phyloP scores from a whole-genome alignment of 495 filamentous ascomycete species.

The Penicillium antarcticum region DNA sequence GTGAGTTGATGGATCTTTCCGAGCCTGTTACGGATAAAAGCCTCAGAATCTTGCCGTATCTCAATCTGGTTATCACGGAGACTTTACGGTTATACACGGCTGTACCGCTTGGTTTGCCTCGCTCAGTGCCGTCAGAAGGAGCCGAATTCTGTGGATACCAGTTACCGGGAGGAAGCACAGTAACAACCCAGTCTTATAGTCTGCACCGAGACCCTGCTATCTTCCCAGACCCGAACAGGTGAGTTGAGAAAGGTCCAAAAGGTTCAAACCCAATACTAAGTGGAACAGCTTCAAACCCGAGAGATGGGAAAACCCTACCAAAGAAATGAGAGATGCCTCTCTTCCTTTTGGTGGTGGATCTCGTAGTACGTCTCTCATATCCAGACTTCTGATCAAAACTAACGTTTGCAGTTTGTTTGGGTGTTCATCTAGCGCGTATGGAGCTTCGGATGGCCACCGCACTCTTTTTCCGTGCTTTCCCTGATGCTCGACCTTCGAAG shows the following conservation, averaged over 20 bases:
- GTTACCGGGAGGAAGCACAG: slow-evolving; percentile 28
- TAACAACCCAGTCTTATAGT: slow-evolving; percentile 41
- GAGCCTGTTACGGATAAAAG: slow-evolving; percentile 33
- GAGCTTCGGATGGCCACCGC: slow-evolving; percentile 34
- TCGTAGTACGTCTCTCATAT: slow-evolving; percentile 26
- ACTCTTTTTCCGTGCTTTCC: slow-evolving; percentile 31
- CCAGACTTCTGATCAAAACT: neutral
- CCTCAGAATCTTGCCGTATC: slow-evolving; percentile 36
- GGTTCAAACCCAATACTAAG: neutral
- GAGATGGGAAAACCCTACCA: slow-evolving; percentile 41
- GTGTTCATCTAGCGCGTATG: slow-evolving; percentile 33
- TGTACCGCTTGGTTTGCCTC: slow-evolving; percentile 39
- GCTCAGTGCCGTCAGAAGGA: slow-evolving; percentile 32
- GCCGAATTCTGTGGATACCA: slow-evolving; percentile 23
- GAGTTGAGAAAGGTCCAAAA: neutral
- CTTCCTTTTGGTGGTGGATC: slow-evolving; percentile 52
- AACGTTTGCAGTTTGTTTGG: slow-evolving; percentile 34
- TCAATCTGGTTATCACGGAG: slow-evolving; percentile 44
- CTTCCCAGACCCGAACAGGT: slow-evolving; percentile 29
- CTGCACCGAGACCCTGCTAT: slow-evolving; percentile 36
- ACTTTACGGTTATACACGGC: slow-evolving; percentile 53
- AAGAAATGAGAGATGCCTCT: slow-evolving; percentile 51
- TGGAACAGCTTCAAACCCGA: slow-evolving; percentile 36
- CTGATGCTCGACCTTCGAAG: slow-evolving; percentile 16
- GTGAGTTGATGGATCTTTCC: slow-evolving; percentile 36